Evolutionary conservation across 2,329 filamentous ascomycete genomes (phyloP), one percentile per base, ranked within the genome.

Genomic region (Fusarium concolor): DNA sequence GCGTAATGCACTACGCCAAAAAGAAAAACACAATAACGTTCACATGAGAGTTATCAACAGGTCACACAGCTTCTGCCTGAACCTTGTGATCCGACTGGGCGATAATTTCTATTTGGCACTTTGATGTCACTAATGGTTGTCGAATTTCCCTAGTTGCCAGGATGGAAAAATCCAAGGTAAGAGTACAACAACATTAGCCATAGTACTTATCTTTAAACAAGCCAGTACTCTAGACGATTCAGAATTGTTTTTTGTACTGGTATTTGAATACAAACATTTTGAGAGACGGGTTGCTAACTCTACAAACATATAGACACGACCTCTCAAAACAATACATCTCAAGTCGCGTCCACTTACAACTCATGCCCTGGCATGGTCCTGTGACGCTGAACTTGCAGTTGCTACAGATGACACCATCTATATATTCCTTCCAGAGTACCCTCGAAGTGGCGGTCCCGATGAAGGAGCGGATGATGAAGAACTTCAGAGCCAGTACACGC

Each of bases 301-400:
- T 31, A 6, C 5, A 24, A 38, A 31, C 17, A 18, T 31, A 5
- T 71, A 83, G 79, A 79, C 81, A 43, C 80, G 83, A 9, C 83
- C 84, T 2, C 79, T 88, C 10, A 82, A 83, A 67, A 78, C 82
- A 5, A 76, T 86, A 22, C 74, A 76, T 45, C 75, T 86, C 20
- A 76, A 77, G 37, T 80, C 81, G 12, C 76, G 83, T 6, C 82
- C 83, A 18, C 75, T 84, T 61, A 80, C 81, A 28, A 79, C 79
- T 6, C 81, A 81, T 58, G 76, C 79, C 2, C 67, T 83, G 10
- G 72, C 83, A 35, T 88, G 86, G 84, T 89, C 86, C 22, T 83
- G 83, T 63, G 86, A 89, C 53, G 85, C 83, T 24, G 86, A 88
- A 70, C 78, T 89, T 7, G 86, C 86, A 33, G 80, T 88, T 31